Evolutionary conservation across 441 rosid genomes (phyloP).

Genomic region (Melianthus villosus): DNA sequence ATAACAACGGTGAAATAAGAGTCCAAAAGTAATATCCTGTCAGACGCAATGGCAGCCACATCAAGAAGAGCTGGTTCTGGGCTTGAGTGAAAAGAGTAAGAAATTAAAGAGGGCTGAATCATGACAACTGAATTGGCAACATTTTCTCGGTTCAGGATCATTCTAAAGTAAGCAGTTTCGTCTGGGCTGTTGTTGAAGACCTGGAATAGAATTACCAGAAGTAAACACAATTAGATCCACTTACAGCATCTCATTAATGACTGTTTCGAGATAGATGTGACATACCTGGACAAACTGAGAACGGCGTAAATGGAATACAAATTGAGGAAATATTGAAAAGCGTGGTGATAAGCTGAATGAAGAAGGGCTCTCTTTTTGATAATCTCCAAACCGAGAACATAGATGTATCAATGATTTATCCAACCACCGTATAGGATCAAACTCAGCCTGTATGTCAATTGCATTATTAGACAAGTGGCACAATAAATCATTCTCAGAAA

Average conservation of each 20-base stretch:
- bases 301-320: slow-evolving; percentile 77
- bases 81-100: slow-evolving; percentile 69
- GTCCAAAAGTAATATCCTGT: slow-evolving; percentile 70
- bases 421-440: slow-evolving; percentile 88
- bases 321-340: slow-evolving; percentile 72
- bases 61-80: slow-evolving; percentile 84
- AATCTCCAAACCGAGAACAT: slow-evolving; percentile 77
- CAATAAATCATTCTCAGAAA: neutral
- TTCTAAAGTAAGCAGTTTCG: slow-evolving; percentile 84
- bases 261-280: neutral
- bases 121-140: slow-evolving; percentile 77
- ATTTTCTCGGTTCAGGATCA: slow-evolving; percentile 72
- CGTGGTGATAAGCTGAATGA: slow-evolving; percentile 71
- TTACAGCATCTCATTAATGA: neutral
- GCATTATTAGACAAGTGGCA: slow-evolving; percentile 7
- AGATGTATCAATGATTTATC: slow-evolving; percentile 74
- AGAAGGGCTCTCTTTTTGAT: slow-evolving; percentile 61
- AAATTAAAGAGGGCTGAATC: slow-evolving; percentile 90
- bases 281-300: slow-evolving; percentile 93
- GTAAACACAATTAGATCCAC: slow-evolving; percentile 9
- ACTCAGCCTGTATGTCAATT: slow-evolving; percentile 48
- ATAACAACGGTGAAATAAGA: slow-evolving; percentile 71
- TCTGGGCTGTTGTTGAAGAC: slow-evolving; percentile 93
- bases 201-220: slow-evolving; percentile 23
- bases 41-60: slow-evolving; percentile 79